phyloP scores from a whole-genome alignment of 805 yeast genomes.

The Candida ortonii region DNA sequence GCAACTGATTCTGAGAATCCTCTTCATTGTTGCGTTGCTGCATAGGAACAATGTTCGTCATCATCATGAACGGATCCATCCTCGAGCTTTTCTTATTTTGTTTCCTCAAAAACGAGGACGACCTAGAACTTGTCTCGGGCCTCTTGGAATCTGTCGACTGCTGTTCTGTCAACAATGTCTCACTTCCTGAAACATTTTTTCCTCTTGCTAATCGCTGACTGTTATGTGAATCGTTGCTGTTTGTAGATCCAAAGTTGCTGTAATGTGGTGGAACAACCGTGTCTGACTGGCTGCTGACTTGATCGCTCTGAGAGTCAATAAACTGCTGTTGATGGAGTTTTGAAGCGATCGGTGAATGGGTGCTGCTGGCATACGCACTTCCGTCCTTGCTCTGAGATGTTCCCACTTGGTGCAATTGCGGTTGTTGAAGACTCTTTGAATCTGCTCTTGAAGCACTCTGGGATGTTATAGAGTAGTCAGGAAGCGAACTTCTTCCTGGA shows the following conservation, averaged over 20 bases:
- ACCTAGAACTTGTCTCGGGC: slow-evolving; percentile 11
- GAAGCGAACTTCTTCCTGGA: no score
- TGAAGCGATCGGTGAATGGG: slow-evolving; percentile 15
- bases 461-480: no score
- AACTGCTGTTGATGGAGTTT: slow-evolving; percentile 6
- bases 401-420: slow-evolving; percentile 1
- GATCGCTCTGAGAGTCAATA: slow-evolving; percentile 20
- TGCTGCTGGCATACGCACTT: slow-evolving; percentile 7
- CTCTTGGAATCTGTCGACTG: slow-evolving; percentile 7
- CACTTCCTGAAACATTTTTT: neutral
- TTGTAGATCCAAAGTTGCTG: slow-evolving; percentile 14
- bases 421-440: no score
- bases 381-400: slow-evolving; percentile 10
- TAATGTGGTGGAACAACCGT: slow-evolving; percentile 16
- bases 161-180: slow-evolving; percentile 1
- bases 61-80: slow-evolving; percentile 9
- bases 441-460: no score
- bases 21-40: slow-evolving; percentile 5
- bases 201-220: slow-evolving; percentile 3
- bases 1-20: slow-evolving; percentile 24
- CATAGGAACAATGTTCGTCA: slow-evolving; percentile 1
- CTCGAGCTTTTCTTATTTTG: slow-evolving; percentile 3
- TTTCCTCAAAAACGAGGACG: slow-evolving; percentile 9
- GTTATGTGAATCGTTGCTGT: slow-evolving; percentile 11
- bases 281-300: slow-evolving; percentile 21